These are phyloP conservation scores for Phytophthora cactorum DNA, from an alignment of 352 stramenopile genomes.

Conservation along the genomic window DNA sequence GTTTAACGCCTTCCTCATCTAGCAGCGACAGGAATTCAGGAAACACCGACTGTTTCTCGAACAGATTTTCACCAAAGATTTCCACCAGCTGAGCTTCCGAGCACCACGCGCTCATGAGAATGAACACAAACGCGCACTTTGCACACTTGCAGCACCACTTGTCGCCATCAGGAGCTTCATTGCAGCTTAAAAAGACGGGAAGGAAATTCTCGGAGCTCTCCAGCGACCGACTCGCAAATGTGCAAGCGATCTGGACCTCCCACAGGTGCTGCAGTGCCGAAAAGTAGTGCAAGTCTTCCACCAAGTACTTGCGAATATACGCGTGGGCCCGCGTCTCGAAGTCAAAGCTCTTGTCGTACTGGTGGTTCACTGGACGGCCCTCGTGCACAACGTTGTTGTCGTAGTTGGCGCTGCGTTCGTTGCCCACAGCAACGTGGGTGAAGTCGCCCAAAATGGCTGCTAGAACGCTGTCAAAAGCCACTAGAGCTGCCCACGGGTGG, in stretches of 20 bases:
- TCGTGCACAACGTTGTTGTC: conserved; percentile 47
- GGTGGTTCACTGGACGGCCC: conserved; percentile 46
- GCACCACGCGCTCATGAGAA: conserved; percentile 48
- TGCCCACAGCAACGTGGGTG: conserved; percentile 44
- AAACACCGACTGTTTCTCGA: too few relatives aligned
- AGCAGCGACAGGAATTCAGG: conserved; percentile 32
- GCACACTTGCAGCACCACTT: conserved; percentile 51
- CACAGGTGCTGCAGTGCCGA: conserved; percentile 50
- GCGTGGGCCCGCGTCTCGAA: conserved; percentile 39
- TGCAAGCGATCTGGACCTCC: conserved; percentile 51
- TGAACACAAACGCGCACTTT: conserved; percentile 54
- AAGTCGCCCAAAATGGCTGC: conserved; percentile 39
- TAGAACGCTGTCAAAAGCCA: conserved; percentile 49
- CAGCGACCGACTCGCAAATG: conserved; percentile 40
- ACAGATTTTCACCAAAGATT: conserved; percentile 14
- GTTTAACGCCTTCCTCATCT: conserved; percentile 44
- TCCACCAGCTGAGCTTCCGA: conserved; percentile 26
- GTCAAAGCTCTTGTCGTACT: conserved; percentile 58
- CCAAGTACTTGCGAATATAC: conserved; percentile 48
- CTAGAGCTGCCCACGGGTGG: conserved; percentile 46
- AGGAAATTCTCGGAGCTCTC: conserved; percentile 35
- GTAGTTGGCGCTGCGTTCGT: conserved; percentile 49
- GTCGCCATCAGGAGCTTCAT: conserved; percentile 40
- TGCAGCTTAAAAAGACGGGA: conserved; percentile 52
- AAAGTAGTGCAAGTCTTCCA: conserved; percentile 50